Conservation (phyloP, 2,329 filamentous ascomycete genomes). For the Paraconiothyrium brasiliense region DNA sequence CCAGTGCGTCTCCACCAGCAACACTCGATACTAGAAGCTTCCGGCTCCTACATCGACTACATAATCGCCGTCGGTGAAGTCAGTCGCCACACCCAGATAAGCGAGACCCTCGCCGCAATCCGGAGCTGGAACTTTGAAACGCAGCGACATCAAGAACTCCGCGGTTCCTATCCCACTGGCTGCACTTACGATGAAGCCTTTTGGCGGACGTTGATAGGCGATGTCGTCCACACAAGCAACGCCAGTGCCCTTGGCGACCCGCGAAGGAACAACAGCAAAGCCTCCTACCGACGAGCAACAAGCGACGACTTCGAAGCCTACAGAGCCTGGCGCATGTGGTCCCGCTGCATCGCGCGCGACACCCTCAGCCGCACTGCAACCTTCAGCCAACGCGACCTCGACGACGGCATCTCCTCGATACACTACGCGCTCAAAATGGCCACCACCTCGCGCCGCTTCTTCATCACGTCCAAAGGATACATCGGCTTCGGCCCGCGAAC, state of each 20-base stretch:
- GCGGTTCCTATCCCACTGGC: conserved; percentile 21
- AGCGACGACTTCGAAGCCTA: conserved; percentile 23
- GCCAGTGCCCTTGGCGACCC: background rate
- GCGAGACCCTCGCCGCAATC: conserved; percentile 26
- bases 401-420: conserved; percentile 28
- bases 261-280: background rate
- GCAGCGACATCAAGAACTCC: conserved; percentile 1
- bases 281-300: conserved; percentile 23
- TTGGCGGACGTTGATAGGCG: conserved; percentile 28
- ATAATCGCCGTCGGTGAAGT: conserved; percentile 23
- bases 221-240: conserved; percentile 17
- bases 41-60: conserved; percentile 22
- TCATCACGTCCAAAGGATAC: conserved; percentile 28
- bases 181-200: conserved; percentile 27
- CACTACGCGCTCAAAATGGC: conserved; percentile 29
- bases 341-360: conserved; percentile 33
- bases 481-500: conserved; percentile 32
- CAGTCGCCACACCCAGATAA: conserved; percentile 32
- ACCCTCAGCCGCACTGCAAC: conserved; percentile 23
- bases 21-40: conserved; percentile 21
- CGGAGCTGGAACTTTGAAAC: conserved; percentile 25
- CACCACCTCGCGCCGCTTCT: conserved; percentile 31
- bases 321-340: conserved; percentile 30
- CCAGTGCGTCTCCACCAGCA: conserved; percentile 15
- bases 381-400: conserved; percentile 29